Evolutionary conservation across 2,329 filamentous ascomycete species (phyloP).

Genomic region (Neofusicoccum parvum): DNA sequence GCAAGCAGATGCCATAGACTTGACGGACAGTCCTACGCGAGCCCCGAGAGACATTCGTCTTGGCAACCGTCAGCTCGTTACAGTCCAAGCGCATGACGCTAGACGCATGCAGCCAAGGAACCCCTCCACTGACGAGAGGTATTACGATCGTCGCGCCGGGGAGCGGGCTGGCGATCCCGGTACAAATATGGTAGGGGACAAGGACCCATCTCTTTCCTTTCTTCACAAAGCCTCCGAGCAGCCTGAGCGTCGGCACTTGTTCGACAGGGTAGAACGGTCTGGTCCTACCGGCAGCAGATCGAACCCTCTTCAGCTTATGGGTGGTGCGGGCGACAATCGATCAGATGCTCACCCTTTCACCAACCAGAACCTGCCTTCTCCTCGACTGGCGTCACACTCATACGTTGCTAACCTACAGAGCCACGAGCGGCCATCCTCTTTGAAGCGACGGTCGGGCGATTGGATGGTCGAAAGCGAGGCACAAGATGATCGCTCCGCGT

Average conservation of each 20-base stretch:
- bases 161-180: background rate
- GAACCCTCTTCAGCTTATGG: background rate
- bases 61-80: background rate
- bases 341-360: background rate
- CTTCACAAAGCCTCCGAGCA: background rate
- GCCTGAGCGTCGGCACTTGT: background rate
- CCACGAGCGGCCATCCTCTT: background rate
- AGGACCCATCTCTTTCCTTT: background rate
- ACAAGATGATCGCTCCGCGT: background rate
- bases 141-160: background rate
- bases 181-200: background rate
- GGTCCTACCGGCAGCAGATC: background rate
- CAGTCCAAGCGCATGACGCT: background rate
- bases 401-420: slow-evolving; percentile 3
- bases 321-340: background rate
- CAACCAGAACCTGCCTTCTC: background rate
- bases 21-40: background rate
- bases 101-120: background rate
- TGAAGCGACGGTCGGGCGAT: slow-evolving; percentile 7
- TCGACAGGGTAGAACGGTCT: background rate
- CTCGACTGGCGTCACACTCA: background rate
- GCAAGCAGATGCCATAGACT: background rate
- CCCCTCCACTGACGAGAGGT: background rate
- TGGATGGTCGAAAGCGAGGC: background rate
- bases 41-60: background rate